phyloP scores from a whole-genome alignment of 768 basidiomycete species.

The Russula lepida region DNA sequence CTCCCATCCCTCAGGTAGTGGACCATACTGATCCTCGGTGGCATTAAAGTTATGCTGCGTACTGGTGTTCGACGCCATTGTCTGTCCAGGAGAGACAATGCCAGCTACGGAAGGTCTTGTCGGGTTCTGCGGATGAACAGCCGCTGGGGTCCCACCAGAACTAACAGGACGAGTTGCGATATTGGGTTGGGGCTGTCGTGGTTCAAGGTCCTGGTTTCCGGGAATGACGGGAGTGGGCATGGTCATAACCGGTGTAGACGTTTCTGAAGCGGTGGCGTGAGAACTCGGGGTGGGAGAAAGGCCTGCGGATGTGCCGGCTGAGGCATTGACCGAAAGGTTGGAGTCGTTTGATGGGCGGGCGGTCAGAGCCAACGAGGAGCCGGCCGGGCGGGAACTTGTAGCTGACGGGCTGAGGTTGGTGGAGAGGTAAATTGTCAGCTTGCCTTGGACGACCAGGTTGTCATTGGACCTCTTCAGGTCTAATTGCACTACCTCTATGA shows the following conservation, averaged over 20 bases:
- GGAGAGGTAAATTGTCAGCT: constrained; percentile 92
- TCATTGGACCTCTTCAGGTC: constrained; percentile 99
- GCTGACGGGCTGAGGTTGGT: constrained; percentile 85
- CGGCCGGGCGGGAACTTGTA: constrained; percentile 70
- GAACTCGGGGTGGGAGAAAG: constrained; percentile 62
- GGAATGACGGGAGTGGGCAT: constrained; percentile 31
- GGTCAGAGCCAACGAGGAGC: constrained; percentile 48
- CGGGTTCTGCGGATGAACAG: constrained; percentile 20
- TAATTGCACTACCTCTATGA: constrained; percentile 81
- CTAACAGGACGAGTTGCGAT: constrained; percentile 32
- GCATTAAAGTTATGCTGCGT: constrained; percentile 79
- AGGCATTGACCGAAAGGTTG: constrained; percentile 44
- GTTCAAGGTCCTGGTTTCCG: constrained; percentile 25
- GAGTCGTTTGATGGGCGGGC: constrained; percentile 54
- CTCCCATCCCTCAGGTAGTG: constrained; percentile 91
- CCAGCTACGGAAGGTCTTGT: constrained; percentile 33
- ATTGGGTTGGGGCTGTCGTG: constrained; percentile 23
- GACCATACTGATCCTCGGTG: constrained; percentile 87
- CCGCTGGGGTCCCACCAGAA: constrained; percentile 25
- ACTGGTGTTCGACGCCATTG: constrained; percentile 28
- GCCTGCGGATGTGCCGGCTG: constrained; percentile 30
- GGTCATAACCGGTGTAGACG: constrained; percentile 18
- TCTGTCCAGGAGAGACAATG: constrained; percentile 23
- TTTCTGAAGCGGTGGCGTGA: constrained; percentile 48
- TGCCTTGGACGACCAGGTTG: constrained; percentile 94